Base-by-base conservation (phyloP, 495 filamentous ascomycete genomes). In the Penicillium verhagenii region DNA sequence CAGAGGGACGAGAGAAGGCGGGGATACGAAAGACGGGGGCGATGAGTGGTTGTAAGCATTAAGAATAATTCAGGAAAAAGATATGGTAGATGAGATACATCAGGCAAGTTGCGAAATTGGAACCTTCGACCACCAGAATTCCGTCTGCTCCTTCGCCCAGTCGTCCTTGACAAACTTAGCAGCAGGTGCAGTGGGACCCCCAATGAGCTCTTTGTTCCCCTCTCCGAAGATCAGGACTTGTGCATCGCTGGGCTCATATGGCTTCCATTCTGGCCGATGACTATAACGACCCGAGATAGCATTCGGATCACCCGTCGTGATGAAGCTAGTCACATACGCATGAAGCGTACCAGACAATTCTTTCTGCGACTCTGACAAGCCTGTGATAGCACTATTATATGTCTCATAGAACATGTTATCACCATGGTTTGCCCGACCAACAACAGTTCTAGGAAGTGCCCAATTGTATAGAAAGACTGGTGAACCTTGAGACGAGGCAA, bases 401-500 rank as follows among this genome's bases (percentile, higher is more conserved):
- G 82, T 72, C n/a, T 84, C 81, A 31, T 84, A 76, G 39, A 73
- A 69, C 13, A 78, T 73, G 48, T 88, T 79, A 51, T 85, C 81
- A 10, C 72, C 84, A 56, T 87, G 85, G 59, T 86, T 82, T 3
- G 86, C 79, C 0, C 77, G 72, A 19, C 76, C 75, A 39, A 69
- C 67, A 0, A 73, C 49, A 0, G 76, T 75, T 7, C 74, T 76
- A 0, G 71, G 69, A 0, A 83, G 66, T 4, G 82, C 84, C 68
- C 77, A 87, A 52, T 81, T 76, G 54, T 87, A 88, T 0, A 86
- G 67, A 25, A 82, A 83, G 0, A 85, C 79, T 0, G 76, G 69
- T 2, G 60, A 50, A 0, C 68, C 69, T 25, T 71, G 61, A 0
- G 58, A 53, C 0, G 79, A 72, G 0, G 79, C 72, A 26, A 79